phyloP scores from a whole-genome alignment of 1,284 basidiomycete species.

The Mycosarcoma mackinlayi region DNA sequence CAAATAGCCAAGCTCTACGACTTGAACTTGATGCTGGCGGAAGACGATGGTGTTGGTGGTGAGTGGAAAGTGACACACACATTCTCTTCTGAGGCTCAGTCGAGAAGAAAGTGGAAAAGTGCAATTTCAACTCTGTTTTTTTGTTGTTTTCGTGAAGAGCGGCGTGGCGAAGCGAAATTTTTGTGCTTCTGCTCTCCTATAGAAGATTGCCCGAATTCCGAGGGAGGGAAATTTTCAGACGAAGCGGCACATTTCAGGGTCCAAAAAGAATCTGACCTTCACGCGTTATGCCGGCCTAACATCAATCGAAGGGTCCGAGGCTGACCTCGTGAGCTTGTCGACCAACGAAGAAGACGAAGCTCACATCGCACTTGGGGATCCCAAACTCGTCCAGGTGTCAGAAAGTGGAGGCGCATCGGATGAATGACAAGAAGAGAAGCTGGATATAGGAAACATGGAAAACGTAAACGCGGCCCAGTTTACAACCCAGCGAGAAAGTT shows the following conservation, averaged over 20 bases:
- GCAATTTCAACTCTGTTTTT: neutral
- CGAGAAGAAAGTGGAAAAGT: slow-evolving; percentile 4
- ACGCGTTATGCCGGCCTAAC: too few relatives aligned
- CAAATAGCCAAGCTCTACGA: too few relatives aligned
- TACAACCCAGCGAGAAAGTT: slow-evolving; percentile 35
- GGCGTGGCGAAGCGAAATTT: slow-evolving; percentile 27
- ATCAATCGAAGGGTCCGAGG: neutral
- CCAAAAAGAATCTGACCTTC: too few relatives aligned
- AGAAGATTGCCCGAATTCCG: slow-evolving; percentile 15
- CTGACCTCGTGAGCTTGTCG: neutral
- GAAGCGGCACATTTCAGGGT: slow-evolving; percentile 1
- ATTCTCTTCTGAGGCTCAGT: neutral
- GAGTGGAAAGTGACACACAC: neutral
- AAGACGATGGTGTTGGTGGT: neutral
- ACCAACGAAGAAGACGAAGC: neutral
- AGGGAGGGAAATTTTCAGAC: slow-evolving; percentile 14
- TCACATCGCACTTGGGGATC: too few relatives aligned
- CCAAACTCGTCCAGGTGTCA: too few relatives aligned
- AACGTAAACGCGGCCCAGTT: neutral
- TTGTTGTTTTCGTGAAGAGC: too few relatives aligned
- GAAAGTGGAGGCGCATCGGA: too few relatives aligned
- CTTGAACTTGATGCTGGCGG: neutral
- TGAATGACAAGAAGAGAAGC: too few relatives aligned
- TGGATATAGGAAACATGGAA: neutral
- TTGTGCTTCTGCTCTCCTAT: slow-evolving; percentile 4